Percentiles rank a stretch among this genome's conserved stretches.
Evolutionary conservation across 345 rosid genomes (phyloP).

Genomic region (Syzygium oleosum): DNA sequence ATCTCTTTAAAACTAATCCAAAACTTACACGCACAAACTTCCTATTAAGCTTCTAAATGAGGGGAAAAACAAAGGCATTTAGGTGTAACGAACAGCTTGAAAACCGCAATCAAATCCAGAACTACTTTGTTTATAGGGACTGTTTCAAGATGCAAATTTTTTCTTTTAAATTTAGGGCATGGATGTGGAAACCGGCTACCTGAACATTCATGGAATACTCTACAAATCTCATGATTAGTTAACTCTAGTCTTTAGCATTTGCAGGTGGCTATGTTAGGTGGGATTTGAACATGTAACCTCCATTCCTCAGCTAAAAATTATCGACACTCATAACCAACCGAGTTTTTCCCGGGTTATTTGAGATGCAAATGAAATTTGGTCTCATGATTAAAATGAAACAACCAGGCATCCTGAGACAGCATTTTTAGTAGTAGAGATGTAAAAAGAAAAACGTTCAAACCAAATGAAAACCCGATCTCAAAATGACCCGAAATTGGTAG

Average conservation of each 20-base stretch:
- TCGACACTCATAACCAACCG: too few species aligned
- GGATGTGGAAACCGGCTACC: too few species aligned
- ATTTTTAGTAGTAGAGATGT: background rate
- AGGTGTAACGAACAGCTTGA: background rate
- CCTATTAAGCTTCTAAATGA: conserved; percentile 54
- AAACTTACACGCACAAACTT: conserved; percentile 85
- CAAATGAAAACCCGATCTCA: too few species aligned
- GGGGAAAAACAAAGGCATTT: background rate
- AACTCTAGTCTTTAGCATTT: too few species aligned
- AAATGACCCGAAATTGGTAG: too few species aligned
- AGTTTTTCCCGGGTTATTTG: background rate
- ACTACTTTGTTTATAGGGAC: background rate
- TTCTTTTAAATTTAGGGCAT: background rate
- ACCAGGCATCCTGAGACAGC: background rate
- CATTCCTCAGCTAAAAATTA: background rate
- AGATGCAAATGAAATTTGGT: background rate
- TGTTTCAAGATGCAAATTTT: background rate
- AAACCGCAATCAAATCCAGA: background rate
- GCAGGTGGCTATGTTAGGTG: background rate
- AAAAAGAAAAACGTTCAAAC: too few species aligned
- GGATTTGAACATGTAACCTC: background rate
- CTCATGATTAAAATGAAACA: too few species aligned
- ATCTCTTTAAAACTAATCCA: conserved; percentile 43
- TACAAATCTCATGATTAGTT: background rate
- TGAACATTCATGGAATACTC: background rate